A percentile compares a stretch with the other conserved stretches of the same genome.
Conservation (phyloP, 2,329 filamentous ascomycete genomes). For the Claviceps capensis region DNA sequence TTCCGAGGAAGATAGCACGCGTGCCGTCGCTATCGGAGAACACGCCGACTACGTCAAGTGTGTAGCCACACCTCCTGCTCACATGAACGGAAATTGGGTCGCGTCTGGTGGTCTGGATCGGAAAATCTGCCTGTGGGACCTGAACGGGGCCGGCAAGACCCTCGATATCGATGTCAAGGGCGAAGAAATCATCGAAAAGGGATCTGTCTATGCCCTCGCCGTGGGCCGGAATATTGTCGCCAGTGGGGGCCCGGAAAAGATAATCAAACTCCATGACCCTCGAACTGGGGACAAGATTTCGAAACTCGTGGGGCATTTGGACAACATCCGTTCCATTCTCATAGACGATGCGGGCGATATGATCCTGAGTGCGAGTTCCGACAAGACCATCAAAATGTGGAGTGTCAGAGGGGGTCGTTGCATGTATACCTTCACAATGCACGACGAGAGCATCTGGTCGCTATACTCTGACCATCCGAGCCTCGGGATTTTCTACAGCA, state of each 20-base stretch:
- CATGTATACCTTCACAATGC: constrained; percentile 98
- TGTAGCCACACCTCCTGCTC: constrained; percentile 56
- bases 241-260: constrained; percentile 86
- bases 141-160: constrained; percentile 74
- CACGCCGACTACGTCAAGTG: constrained; percentile 97
- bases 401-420: constrained; percentile 88
- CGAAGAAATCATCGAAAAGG: constrained; percentile 77
- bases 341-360: constrained; percentile 81
- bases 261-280: constrained; percentile 84
- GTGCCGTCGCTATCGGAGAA: constrained; percentile 62
- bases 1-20: constrained; percentile 38
- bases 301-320: constrained; percentile 92
- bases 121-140: constrained; percentile 86
- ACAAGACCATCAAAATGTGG: constrained; percentile 97
- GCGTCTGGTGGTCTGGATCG: constrained; percentile 88
- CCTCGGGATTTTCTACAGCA: constrained; percentile 85
- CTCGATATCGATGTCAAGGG: constrained; percentile 76
- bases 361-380: constrained; percentile 86
- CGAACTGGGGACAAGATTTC: constrained; percentile 80
- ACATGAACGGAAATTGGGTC: constrained; percentile 63
- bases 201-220: constrained; percentile 84
- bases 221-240: constrained; percentile 71
- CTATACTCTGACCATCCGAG: constrained; percentile 79
- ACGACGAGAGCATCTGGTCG: constrained; percentile 96
- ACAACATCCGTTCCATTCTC: constrained; percentile 83